A percentile compares a stretch with the other conserved stretches of the same genome.
Evolutionary conservation across 176 grass and related monocot species (phyloP).

Genomic region (Oryza glumipatula): DNA sequence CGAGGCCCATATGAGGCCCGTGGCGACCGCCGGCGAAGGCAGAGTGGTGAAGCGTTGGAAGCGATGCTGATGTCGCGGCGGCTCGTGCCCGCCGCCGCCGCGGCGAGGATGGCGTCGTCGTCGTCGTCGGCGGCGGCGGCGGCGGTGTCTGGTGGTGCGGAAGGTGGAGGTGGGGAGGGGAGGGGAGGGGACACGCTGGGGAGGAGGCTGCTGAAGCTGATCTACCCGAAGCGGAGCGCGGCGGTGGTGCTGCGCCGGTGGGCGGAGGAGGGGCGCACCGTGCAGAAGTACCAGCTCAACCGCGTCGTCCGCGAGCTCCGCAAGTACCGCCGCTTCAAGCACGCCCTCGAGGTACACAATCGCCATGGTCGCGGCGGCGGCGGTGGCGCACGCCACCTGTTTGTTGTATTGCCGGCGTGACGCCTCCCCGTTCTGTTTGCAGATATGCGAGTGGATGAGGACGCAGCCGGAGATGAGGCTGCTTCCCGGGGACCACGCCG

Average conservation of each 20-base stretch:
- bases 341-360: slow-evolving; percentile 70
- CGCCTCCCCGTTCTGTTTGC: background rate
- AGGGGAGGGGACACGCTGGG: slow-evolving; percentile 50
- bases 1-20: background rate
- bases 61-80: slow-evolving; percentile 48
- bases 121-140: background rate
- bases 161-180: background rate
- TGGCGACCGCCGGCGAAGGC: too few species aligned
- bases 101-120: slow-evolving; percentile 36
- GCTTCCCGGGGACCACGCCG: slow-evolving; percentile 77
- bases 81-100: slow-evolving; percentile 22
- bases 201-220: slow-evolving; percentile 64
- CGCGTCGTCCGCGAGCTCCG: slow-evolving; percentile 83
- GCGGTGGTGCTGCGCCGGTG: slow-evolving; percentile 70
- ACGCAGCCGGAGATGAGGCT: slow-evolving; percentile 68
- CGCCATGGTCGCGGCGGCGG: too few species aligned
- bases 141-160: background rate
- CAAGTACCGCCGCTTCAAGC: slow-evolving; percentile 80
- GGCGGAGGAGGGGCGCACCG: slow-evolving; percentile 63
- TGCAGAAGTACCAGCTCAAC: slow-evolving; percentile 93
- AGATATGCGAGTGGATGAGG: slow-evolving; percentile 94
- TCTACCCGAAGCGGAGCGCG: slow-evolving; percentile 71
- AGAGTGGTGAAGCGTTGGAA: background rate
- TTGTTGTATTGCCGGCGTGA: slow-evolving; percentile 37
- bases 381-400: slow-evolving; percentile 11